phyloP scores from a whole-genome alignment of 2,329 filamentous ascomycete genomes.

The Colletotrichum somersetense region DNA sequence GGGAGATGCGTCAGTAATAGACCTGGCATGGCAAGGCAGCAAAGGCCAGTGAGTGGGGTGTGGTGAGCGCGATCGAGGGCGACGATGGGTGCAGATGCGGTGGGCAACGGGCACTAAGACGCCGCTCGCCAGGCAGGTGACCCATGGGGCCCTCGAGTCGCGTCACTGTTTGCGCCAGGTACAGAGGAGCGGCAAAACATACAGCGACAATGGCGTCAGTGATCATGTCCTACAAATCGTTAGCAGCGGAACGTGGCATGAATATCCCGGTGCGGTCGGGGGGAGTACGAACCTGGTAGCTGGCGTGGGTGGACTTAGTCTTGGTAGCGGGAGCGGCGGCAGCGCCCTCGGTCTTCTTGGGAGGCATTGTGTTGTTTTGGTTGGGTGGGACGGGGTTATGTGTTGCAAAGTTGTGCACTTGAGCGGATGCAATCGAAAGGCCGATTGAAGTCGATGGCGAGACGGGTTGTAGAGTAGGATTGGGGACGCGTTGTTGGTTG shows the following conservation, averaged over 20 bases:
- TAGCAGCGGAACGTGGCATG: constrained; percentile 48
- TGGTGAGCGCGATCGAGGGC: constrained; percentile 23
- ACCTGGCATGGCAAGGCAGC: constrained; percentile 5
- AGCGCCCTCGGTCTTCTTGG: constrained; percentile 65
- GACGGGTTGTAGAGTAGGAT: constrained; percentile 44
- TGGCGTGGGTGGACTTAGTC: constrained; percentile 60
- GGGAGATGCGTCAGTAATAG: constrained; percentile 56
- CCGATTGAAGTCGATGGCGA: constrained; percentile 37
- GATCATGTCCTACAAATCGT: constrained; percentile 69
- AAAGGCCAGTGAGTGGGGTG: background rate
- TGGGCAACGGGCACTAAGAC: background rate
- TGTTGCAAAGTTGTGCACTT: constrained; percentile 34
- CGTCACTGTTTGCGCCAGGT: constrained; percentile 54
- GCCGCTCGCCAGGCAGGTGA: constrained; percentile 12
- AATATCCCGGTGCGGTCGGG: background rate
- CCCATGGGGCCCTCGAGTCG: constrained; percentile 17
- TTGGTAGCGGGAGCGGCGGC: constrained; percentile 52
- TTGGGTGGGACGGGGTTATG: constrained; percentile 45
- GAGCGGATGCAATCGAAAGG: constrained; percentile 41
- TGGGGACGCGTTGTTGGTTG: constrained; percentile 44
- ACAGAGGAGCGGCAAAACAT: constrained; percentile 55
- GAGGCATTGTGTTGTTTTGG: constrained; percentile 63
- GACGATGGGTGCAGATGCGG: constrained; percentile 22
- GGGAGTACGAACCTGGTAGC: constrained; percentile 67
- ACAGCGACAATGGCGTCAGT: constrained; percentile 72